phyloP scores from a whole-genome alignment of 305 asterid genomes.

The Fraxinus angustifolia region DNA sequence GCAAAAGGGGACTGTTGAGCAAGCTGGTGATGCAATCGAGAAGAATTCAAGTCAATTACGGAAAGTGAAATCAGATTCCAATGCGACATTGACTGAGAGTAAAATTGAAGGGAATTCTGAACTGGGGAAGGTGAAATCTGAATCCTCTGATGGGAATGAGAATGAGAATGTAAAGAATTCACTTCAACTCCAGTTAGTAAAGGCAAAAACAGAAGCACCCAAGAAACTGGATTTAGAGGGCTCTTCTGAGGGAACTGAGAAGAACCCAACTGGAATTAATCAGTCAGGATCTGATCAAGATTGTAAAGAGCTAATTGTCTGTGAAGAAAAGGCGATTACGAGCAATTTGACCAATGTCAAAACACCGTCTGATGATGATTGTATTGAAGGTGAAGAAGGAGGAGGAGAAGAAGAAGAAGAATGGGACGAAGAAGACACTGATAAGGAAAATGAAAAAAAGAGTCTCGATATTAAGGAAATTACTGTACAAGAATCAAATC shows the following conservation, averaged over 20 bases:
- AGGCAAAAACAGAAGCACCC: slow-evolving; percentile 25
- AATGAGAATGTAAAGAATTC: slow-evolving; percentile 12
- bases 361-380: slow-evolving; percentile 27
- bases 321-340: slow-evolving; percentile 50
- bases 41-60: slow-evolving; percentile 10
- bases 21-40: not conserved
- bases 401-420: slow-evolving; percentile 24
- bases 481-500: slow-evolving; percentile 28
- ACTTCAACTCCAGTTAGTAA: slow-evolving; percentile 29
- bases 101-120: slow-evolving; percentile 25
- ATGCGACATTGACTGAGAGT: slow-evolving; percentile 16
- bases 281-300: slow-evolving; percentile 48
- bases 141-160: slow-evolving; percentile 15
- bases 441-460: slow-evolving; percentile 30
- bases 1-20: not conserved
- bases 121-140: slow-evolving; percentile 20
- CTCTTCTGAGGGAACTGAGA: slow-evolving; percentile 5
- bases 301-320: slow-evolving; percentile 32
- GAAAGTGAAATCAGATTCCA: slow-evolving; percentile 38
- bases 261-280: slow-evolving; percentile 17
- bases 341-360: slow-evolving; percentile 35
- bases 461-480: slow-evolving; percentile 41
- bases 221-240: slow-evolving; percentile 10
- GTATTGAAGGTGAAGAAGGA: slow-evolving; percentile 13
- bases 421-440: slow-evolving; percentile 26